Conservation (phyloP, 1,284 basidiomycete genomes). For the Limonomyces culmigenus region DNA sequence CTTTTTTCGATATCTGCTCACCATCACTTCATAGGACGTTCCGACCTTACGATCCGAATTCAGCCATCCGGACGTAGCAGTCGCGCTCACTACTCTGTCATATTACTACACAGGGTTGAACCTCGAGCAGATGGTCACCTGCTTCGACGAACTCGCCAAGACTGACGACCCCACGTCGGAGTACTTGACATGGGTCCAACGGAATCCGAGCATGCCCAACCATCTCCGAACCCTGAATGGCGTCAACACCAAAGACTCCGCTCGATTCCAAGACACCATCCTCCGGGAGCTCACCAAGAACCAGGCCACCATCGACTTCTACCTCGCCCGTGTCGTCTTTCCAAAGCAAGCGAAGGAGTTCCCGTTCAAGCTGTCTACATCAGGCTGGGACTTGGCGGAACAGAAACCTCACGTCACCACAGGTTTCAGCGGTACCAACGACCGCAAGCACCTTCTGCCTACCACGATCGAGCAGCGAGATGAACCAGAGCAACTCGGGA, state of each 20-base stretch:
- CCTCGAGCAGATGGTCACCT: too few species aligned
- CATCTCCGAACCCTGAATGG: conserved; percentile 17
- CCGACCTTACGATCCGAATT: too few species aligned
- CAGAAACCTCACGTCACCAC: conserved; percentile 19
- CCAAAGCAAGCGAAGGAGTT: conserved; percentile 33
- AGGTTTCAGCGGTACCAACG: conserved; percentile 43
- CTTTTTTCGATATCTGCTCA: too few species aligned
- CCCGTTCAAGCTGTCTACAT: conserved; percentile 25
- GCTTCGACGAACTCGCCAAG: too few species aligned
- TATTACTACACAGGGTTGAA: too few species aligned
- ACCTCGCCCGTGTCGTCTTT: conserved; percentile 27
- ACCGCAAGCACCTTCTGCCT: conserved; percentile 30
- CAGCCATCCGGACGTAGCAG: too few species aligned
- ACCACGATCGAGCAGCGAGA: conserved; percentile 26
- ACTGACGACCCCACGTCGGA: too few species aligned
- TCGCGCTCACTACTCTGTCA: too few species aligned
- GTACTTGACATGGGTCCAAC: too few species aligned
- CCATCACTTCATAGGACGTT: too few species aligned
- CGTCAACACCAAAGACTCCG: conserved; percentile 23
- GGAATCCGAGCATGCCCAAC: too few species aligned
- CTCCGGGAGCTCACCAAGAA: conserved; percentile 20
- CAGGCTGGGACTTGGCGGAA: conserved; percentile 35
- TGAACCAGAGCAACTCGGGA: conserved; percentile 22
- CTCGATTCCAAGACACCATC: conserved; percentile 16
- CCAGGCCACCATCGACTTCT: conserved; percentile 28